Evolutionary conservation across 2,329 filamentous ascomycete species (phyloP).

Genomic region (Tympanopsis confertula): DNA sequence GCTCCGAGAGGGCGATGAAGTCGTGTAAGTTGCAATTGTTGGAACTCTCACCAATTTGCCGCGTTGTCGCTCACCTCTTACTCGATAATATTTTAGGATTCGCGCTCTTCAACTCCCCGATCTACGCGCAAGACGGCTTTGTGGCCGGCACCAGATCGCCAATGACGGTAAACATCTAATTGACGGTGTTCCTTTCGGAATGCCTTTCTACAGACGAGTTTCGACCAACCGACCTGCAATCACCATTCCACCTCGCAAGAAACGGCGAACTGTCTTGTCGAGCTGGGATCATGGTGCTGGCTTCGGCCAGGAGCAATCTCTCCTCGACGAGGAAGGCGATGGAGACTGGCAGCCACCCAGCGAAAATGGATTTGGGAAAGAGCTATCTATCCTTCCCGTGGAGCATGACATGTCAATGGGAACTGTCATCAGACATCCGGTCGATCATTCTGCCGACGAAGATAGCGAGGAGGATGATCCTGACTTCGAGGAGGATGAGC

Average conservation of each 20-base stretch:
- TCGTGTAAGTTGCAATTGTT: slow-evolving; percentile 45
- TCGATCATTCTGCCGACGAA: slow-evolving; percentile 8
- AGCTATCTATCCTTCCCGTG: no score
- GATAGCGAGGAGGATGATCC: slow-evolving; percentile 8
- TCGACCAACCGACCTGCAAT: slow-evolving; percentile 53
- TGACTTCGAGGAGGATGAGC: slow-evolving; percentile 20
- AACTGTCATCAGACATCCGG: slow-evolving; percentile 2
- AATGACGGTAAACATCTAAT: slow-evolving; percentile 67
- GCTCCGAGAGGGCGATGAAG: slow-evolving; percentile 72
- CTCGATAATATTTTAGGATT: slow-evolving; percentile 41
- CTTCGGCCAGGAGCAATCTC: slow-evolving; percentile 19
- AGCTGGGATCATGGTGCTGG: slow-evolving; percentile 26
- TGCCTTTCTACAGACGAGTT: slow-evolving; percentile 46
- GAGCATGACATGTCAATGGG: no score
- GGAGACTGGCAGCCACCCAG: no score
- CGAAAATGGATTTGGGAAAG: no score
- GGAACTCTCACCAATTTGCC: slow-evolving; percentile 2
- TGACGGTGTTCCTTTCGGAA: slow-evolving; percentile 77
- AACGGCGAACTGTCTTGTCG: slow-evolving; percentile 36
- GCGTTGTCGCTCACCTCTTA: background rate
- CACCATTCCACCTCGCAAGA: slow-evolving; percentile 64
- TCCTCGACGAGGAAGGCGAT: slow-evolving; percentile 10
- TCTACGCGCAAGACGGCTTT: slow-evolving; percentile 58
- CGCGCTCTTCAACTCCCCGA: slow-evolving; percentile 68
- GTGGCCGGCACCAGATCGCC: slow-evolving; percentile 73